Conservation (phyloP, 441 rosid species). For the Pelargonium fulgidum region DNA sequence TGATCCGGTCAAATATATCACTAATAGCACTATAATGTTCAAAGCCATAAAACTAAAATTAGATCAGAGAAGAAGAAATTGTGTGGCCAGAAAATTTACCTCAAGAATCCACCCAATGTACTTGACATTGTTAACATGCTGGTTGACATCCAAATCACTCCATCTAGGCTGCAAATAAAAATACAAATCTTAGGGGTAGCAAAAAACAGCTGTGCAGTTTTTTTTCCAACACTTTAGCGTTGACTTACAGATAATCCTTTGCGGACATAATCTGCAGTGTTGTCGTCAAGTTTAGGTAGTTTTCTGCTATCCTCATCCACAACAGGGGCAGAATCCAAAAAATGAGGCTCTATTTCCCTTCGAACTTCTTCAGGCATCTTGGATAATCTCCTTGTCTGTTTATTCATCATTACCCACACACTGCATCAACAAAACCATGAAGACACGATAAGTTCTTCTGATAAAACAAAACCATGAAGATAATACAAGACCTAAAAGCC, state of each 20-base stretch:
- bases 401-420: conserved; percentile 99
- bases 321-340: conserved; percentile 59
- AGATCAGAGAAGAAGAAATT: background rate
- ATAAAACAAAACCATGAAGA: background rate
- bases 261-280: conserved; percentile 59
- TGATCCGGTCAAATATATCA: too few species aligned
- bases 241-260: conserved; percentile 80
- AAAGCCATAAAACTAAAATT: too few species aligned
- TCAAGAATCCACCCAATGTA: conserved; percentile 98
- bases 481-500: background rate
- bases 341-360: conserved; percentile 72
- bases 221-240: background rate
- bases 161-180: conserved; percentile 68
- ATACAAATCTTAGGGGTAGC: background rate
- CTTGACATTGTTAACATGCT: conserved; percentile 98
- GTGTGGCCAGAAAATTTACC: conserved; percentile 34
- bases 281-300: conserved; percentile 75
- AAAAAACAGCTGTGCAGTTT: background rate
- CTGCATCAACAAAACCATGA: conserved; percentile 35
- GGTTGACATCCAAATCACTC: conserved; percentile 95
- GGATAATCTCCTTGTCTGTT: conserved; percentile 80
- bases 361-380: conserved; percentile 93
- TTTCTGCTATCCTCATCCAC: conserved; percentile 79
- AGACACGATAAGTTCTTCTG: background rate
- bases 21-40: too few species aligned